These are phyloP conservation scores for Colletotrichum cereale DNA, from an alignment of 2,329 filamentous ascomycete genomes.

Conservation along the genomic window DNA sequence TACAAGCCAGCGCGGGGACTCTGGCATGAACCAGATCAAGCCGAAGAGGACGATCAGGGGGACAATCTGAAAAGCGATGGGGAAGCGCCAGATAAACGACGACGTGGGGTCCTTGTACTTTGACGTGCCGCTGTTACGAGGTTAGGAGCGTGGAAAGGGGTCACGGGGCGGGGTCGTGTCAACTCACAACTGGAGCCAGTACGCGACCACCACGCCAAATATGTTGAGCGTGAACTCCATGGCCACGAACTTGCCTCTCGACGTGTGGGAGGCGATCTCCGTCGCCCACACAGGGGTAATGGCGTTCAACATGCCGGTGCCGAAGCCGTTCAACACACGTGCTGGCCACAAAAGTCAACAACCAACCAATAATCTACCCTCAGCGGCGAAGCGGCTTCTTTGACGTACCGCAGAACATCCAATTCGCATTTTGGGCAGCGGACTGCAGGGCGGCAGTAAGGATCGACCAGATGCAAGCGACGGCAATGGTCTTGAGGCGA, in stretches of 20 bases:
- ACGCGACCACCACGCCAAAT: conserved; percentile 55
- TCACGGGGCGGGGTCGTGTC: not conserved
- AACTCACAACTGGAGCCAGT: conserved; percentile 67
- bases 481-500: conserved; percentile 72
- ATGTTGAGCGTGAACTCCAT: conserved; percentile 78
- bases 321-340: conserved; percentile 72
- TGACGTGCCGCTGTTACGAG: conserved; percentile 40
- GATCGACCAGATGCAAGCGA: conserved; percentile 69
- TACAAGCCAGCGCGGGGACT: conserved; percentile 76
- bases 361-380: not conserved
- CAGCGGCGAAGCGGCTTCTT: conserved; percentile 51
- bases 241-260: conserved; percentile 76
- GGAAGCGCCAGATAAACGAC: conserved; percentile 75
- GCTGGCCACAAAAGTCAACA: conserved; percentile 50
- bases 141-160: not conserved
- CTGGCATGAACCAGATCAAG: conserved; percentile 75
- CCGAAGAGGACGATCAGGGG: conserved; percentile 69
- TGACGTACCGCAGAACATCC: conserved; percentile 72
- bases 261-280: conserved; percentile 76
- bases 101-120: conserved; percentile 63
- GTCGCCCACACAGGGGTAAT: conserved; percentile 80
- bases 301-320: conserved; percentile 77
- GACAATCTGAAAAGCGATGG: conserved; percentile 77
- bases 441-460: conserved; percentile 74
- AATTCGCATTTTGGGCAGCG: conserved; percentile 73